These are phyloP conservation scores for Coemansia sp. DNA, from an alignment of 192 early-diverging fungal species.

Conservation along the genomic window DNA sequence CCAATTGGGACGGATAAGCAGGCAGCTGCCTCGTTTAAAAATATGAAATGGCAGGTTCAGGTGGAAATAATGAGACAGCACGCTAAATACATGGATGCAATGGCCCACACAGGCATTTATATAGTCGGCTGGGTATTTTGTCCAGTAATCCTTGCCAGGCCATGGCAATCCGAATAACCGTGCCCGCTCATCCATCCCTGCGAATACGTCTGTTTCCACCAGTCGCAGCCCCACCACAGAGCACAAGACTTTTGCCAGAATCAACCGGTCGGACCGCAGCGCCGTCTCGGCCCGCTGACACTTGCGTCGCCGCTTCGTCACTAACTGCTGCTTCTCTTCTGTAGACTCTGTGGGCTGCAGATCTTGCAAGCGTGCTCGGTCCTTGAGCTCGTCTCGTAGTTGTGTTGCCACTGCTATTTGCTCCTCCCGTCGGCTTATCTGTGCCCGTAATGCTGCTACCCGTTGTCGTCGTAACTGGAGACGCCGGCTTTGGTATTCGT, in stretches of 20 bases:
- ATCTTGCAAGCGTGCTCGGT: neutral
- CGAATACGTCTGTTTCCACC: constrained; percentile 19
- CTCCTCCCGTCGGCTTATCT: constrained; percentile 29
- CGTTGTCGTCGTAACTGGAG: constrained; percentile 25
- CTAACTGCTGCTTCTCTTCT: neutral
- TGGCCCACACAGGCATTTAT: constrained; percentile 50
- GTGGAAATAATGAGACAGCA: constrained; percentile 44
- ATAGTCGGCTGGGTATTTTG: constrained; percentile 48
- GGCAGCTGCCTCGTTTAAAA: constrained; percentile 29
- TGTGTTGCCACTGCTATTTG: constrained; percentile 25
- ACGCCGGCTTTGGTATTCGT: constrained; percentile 27
- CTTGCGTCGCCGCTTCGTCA: neutral
- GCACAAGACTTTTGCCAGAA: constrained; percentile 38
- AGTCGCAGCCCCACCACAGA: constrained; percentile 46
- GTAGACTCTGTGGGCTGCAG: constrained; percentile 11
- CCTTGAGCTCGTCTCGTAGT: constrained; percentile 4
- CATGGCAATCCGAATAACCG: constrained; percentile 50
- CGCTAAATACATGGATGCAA: constrained; percentile 43
- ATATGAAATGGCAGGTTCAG: constrained; percentile 40
- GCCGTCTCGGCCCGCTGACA: constrained; percentile 2
- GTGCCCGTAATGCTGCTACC: constrained; percentile 18
- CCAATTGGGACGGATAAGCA: constrained; percentile 45
- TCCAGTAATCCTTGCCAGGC: constrained; percentile 48
- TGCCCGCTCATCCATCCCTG: constrained; percentile 21
- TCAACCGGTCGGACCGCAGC: constrained; percentile 32